These are phyloP conservation scores for Penicillium olsonii DNA, from an alignment of 2,329 filamentous ascomycete species.

Conservation along the genomic window DNA sequence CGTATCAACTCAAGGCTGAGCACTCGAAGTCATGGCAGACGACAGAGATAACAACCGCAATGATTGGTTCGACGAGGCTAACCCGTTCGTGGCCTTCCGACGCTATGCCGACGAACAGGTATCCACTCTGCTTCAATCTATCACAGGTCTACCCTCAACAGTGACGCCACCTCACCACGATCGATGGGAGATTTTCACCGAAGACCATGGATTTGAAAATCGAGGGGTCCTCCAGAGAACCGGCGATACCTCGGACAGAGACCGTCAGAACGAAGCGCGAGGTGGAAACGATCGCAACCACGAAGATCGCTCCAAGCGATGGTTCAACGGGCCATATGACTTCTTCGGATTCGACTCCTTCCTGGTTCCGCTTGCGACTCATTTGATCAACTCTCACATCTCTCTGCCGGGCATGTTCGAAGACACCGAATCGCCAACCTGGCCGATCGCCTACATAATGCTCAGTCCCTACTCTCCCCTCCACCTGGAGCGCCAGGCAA, in stretches of 20 bases:
- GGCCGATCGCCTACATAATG: conserved; percentile 47
- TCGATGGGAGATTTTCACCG: conserved; percentile 38
- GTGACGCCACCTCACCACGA: conserved; percentile 32
- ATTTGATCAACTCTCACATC: conserved; percentile 30
- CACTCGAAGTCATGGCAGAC: conserved; percentile 26
- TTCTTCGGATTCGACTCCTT: conserved; percentile 36
- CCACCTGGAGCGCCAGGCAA: conserved; percentile 51
- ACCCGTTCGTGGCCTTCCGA: conserved; percentile 63
- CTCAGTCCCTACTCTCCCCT: conserved; percentile 58
- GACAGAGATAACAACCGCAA: conserved; percentile 22
- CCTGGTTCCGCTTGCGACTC: conserved; percentile 29
- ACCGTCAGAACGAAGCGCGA: conserved; percentile 6
- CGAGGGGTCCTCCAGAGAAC: conserved; percentile 20
- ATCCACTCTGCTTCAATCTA: conserved; percentile 54
- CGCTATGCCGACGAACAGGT: conserved; percentile 62
- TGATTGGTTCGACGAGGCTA: conserved; percentile 39
- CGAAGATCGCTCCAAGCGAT: conserved; percentile 3
- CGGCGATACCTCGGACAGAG: conserved; percentile 9
- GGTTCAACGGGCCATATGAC: conserved; percentile 22
- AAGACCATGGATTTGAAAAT: conserved; percentile 32
- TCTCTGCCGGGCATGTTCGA: conserved; percentile 35
- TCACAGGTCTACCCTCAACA: conserved; percentile 50
- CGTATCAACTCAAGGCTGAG: conserved; percentile 7
- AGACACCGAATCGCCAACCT: conserved; percentile 38
- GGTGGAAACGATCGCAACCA: conserved; percentile 10